Conservation (phyloP, 306 rosid genomes). For the Cucurbita ficifolia region DNA sequence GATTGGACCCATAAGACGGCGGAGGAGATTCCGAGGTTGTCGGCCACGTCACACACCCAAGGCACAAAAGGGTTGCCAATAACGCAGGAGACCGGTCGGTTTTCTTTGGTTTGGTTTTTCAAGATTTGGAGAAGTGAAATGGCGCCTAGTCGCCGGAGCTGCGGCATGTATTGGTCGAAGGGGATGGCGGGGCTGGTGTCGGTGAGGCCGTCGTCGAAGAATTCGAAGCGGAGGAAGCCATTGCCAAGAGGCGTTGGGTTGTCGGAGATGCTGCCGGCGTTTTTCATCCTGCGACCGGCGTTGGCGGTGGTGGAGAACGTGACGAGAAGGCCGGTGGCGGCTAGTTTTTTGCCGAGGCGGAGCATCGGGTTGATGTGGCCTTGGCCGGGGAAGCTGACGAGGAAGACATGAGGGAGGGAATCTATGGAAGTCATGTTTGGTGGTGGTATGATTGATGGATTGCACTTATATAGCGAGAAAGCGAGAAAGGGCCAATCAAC, state of each 20-base stretch:
- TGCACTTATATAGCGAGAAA: no score
- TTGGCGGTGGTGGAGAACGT: slow-evolving; percentile 17
- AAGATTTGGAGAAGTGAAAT: slow-evolving; percentile 5
- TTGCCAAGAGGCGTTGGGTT: slow-evolving; percentile 5
- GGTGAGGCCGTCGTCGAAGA: slow-evolving; percentile 24
- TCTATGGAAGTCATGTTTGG: background rate
- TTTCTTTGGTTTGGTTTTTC: background rate
- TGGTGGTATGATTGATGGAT: no score
- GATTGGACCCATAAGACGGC: slow-evolving; percentile 58
- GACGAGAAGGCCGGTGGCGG: slow-evolving; percentile 33
- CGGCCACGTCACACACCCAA: slow-evolving; percentile 33
- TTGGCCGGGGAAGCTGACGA: slow-evolving; percentile 40
- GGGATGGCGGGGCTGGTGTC: background rate
- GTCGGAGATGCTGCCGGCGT: slow-evolving; percentile 9
- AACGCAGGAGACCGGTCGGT: slow-evolving; percentile 19
- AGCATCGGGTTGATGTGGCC: slow-evolving; percentile 59
- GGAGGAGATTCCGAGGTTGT: slow-evolving; percentile 23
- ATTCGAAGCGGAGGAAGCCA: slow-evolving; percentile 38
- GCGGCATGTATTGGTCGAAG: slow-evolving; percentile 9
- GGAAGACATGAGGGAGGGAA: slow-evolving; percentile 21
- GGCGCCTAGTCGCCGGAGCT: slow-evolving; percentile 22
- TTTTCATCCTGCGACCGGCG: slow-evolving; percentile 15
- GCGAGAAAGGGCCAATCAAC: no score
- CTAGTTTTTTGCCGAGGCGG: slow-evolving; percentile 30
- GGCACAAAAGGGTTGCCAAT: slow-evolving; percentile 41